Base-by-base conservation (phyloP, 2,329 filamentous ascomycete species). In the Lojkania enalia region DNA sequence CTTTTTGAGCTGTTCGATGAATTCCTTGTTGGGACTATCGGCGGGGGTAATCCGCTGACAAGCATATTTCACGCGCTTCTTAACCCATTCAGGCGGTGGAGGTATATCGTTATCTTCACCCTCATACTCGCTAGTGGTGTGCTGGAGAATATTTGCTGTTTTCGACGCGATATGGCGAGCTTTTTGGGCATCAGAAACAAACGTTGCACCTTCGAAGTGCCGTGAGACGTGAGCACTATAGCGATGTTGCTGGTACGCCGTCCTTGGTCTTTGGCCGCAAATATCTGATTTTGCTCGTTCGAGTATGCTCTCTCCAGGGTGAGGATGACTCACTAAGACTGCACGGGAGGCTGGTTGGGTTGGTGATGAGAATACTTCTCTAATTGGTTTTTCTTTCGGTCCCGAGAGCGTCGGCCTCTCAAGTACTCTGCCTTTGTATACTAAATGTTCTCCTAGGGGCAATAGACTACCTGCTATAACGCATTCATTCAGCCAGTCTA, bases 101-200 rank as follows among this genome's bases (percentile, higher is more conserved):
- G 88, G 89, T 1, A 88, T 64, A 2, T 79, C 69, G 25, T 48
- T 72, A 20, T 64, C 60, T 1, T 71, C 67, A 14, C 79, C 75
- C 19, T 95, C 87, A 45, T 91, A 80, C 46, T 95, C 90, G 2
- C 86, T 88, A 0, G 90, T 96, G 1, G 86, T 88, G 60, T 87
- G 77, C 27, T 83, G 83, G 7, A 84, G 63, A 4, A 95, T 70
- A 42, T 72, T 53, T 25, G 58, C 57, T 12, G 54, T 55, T 18
- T 58, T 56, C 11, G 46, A 35, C 14, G 29, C 16, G 14, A 39
- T 12, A 13, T 43, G 38, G 13, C 42, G 46, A 21, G 32, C 39
- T 52, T 44, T 42, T 27, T 57, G 60, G 6, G 49, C 36, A 15
- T 52, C 57, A n/a, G 60, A 58, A 5, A 58, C 54, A 31, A 63